Conservation (phyloP, 176 grass and related monocot genomes). For the Tillandsia fasciculata region DNA sequence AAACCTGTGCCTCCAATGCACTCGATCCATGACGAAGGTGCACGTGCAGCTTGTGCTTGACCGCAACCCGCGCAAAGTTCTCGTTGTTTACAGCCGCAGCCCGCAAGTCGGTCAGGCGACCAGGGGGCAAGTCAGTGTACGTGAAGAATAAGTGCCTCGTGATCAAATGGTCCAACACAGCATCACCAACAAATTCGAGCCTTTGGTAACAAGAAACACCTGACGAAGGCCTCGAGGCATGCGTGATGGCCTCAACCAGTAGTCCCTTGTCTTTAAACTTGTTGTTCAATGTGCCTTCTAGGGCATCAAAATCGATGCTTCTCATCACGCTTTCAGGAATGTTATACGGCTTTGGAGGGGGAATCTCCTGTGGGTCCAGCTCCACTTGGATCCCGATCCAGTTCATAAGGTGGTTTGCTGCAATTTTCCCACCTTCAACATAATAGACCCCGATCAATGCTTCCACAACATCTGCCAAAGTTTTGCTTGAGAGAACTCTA, state of each 20-base stretch:
- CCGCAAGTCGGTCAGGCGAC: conserved; percentile 78
- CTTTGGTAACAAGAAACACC: conserved; percentile 97
- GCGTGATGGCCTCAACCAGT: conserved; percentile 86
- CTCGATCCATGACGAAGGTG: conserved; percentile 95
- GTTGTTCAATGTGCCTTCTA: conserved; percentile 58
- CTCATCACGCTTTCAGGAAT: conserved; percentile 84
- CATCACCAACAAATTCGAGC: conserved; percentile 97
- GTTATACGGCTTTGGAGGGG: conserved; percentile 55
- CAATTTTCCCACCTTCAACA: conserved; percentile 78
- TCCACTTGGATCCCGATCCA: conserved; percentile 94
- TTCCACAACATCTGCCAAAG: conserved; percentile 94
- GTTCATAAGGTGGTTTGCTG: conserved; percentile 95
- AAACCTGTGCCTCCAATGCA: conserved; percentile 89
- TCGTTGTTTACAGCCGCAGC: conserved; percentile 98
- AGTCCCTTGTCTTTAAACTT: conserved; percentile 76
- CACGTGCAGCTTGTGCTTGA: conserved; percentile 71
- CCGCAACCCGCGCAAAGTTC: conserved; percentile 92
- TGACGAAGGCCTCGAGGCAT: conserved; percentile 90
- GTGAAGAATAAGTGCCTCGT: conserved; percentile 86
- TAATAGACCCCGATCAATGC: conserved; percentile 97
- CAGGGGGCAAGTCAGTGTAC: conserved; percentile 91
- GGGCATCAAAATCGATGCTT: conserved; percentile 70
- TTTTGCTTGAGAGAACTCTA: conserved; percentile 94
- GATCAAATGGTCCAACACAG: conserved; percentile 96
- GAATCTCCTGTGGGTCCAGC: conserved; percentile 62